Evolutionary conservation across 1,284 basidiomycete genomes (phyloP).

Genomic region (Mrakiaceae sp.): DNA sequence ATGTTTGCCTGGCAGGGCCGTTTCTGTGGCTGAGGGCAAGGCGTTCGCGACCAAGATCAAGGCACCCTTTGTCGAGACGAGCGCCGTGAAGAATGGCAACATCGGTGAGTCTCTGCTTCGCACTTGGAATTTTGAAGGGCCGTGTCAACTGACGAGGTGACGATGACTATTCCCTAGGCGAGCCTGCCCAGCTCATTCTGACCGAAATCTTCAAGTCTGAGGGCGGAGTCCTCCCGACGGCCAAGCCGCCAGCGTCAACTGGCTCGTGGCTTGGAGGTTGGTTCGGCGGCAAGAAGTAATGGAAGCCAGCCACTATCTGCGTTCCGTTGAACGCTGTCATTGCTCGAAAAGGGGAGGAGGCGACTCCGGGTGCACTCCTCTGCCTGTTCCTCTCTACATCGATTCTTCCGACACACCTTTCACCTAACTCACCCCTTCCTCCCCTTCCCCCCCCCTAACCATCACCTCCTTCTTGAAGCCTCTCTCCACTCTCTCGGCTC

Average conservation of each 20-base stretch:
- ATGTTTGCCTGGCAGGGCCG: slow-evolving; percentile 47
- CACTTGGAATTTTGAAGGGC: not conserved
- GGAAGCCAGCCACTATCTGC: no score
- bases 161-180: not conserved
- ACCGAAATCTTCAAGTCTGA: slow-evolving; percentile 48
- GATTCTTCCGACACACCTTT: no score
- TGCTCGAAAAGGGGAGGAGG: no score
- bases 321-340: no score
- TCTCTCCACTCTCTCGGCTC: no score
- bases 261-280: slow-evolving; percentile 13
- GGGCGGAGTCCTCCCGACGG: slow-evolving; percentile 5
- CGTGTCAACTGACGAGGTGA: not conserved
- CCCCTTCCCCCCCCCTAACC: no score
- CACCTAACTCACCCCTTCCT: no score
- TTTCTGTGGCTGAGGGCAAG: slow-evolving; percentile 60
- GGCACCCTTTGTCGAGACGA: slow-evolving; percentile 76
- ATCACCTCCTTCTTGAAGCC: no score
- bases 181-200: slow-evolving; percentile 60
- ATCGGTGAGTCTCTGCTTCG: slow-evolving; percentile 52
- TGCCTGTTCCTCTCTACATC: no score
- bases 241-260: slow-evolving; percentile 1
- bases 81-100: slow-evolving; percentile 78
- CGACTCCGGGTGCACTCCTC: no score
- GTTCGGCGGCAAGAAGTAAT: slow-evolving; percentile 17
- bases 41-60: slow-evolving; percentile 60